Percentiles rank a stretch among this genome's conserved stretches.
Conservation (phyloP, 2,329 filamentous ascomycete genomes). For the Talaromyces marneffei region DNA sequence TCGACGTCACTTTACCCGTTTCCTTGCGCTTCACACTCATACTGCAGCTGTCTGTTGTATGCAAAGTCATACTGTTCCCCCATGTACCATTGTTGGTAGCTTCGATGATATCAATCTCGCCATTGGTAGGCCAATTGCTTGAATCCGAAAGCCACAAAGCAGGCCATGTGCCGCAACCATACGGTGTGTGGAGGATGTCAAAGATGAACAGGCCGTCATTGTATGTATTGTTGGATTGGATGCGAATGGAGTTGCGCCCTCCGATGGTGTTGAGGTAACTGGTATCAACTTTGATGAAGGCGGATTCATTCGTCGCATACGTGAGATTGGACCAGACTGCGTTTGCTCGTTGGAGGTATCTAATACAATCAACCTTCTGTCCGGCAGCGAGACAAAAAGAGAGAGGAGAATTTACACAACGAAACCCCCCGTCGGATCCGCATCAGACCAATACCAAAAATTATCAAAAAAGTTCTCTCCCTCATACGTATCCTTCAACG, state of each 20-base stretch:
- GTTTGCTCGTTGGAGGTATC: slow-evolving; percentile 32
- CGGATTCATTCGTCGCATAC: slow-evolving; percentile 49
- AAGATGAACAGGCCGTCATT: slow-evolving; percentile 62
- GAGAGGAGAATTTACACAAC: slow-evolving; percentile 36
- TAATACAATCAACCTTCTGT: not conserved
- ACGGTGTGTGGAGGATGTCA: slow-evolving; percentile 58
- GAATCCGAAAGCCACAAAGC: slow-evolving; percentile 61
- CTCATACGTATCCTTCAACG: slow-evolving; percentile 37
- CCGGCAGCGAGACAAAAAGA: slow-evolving; percentile 16
- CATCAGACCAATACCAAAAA: slow-evolving; percentile 42
- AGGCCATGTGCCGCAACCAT: slow-evolving; percentile 60
- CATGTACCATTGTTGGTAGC: slow-evolving; percentile 49
- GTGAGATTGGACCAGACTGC: slow-evolving; percentile 51
- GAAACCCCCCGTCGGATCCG: slow-evolving; percentile 42
- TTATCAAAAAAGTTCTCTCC: slow-evolving; percentile 41
- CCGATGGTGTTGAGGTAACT: slow-evolving; percentile 52
- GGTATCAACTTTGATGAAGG: slow-evolving; percentile 58
- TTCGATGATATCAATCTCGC: slow-evolving; percentile 61
- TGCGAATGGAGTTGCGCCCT: slow-evolving; percentile 58
- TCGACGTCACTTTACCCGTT: slow-evolving; percentile 40
- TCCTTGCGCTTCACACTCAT: slow-evolving; percentile 50
- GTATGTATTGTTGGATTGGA: slow-evolving; percentile 57
- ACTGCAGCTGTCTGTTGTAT: slow-evolving; percentile 53
- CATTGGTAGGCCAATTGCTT: slow-evolving; percentile 56
- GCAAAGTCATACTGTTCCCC: slow-evolving; percentile 57